A percentile compares a stretch with the other conserved stretches of the same genome.
Conservation (phyloP, 1,284 basidiomycete genomes). For the Cutaneotrichosporon cyanovorans region DNA sequence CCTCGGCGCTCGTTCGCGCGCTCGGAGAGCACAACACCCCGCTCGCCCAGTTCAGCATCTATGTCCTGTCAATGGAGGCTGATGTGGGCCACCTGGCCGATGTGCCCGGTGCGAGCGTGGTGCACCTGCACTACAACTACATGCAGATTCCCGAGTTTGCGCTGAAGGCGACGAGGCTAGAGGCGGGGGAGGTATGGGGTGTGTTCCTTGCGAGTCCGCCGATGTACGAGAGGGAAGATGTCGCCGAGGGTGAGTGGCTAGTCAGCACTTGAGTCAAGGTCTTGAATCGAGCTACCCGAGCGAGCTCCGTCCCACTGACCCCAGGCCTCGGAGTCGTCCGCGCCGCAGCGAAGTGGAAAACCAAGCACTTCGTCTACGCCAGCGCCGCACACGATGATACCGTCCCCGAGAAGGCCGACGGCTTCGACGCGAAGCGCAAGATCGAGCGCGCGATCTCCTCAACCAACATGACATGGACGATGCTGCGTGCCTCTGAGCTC, state of each 20-base stretch:
- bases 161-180: conserved; percentile 15
- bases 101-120: conserved; percentile 24
- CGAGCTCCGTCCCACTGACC: background rate
- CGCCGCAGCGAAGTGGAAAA: conserved; percentile 40
- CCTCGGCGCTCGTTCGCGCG: conserved; percentile 24
- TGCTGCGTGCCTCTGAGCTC: conserved; percentile 14
- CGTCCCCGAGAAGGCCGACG: conserved; percentile 12
- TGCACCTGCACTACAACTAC: conserved; percentile 17
- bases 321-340: conserved; percentile 45
- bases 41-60: conserved; percentile 16
- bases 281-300: background rate
- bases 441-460: conserved; percentile 22
- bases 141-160: conserved; percentile 21
- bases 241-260: conserved; percentile 24
- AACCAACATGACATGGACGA: conserved; percentile 4
- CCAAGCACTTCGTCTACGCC: conserved; percentile 47
- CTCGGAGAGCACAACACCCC: conserved; percentile 17
- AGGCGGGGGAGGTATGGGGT: conserved; percentile 20
- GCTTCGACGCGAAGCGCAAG: conserved; percentile 27
- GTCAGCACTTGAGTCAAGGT: background rate
- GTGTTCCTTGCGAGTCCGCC: conserved; percentile 27
- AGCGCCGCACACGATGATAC: conserved; percentile 20
- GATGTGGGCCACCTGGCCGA: conserved; percentile 8
- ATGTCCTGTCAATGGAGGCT: conserved; percentile 20
- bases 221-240: conserved; percentile 16